These are phyloP conservation scores for Fusarium lyarnte DNA, from an alignment of 2,329 filamentous ascomycete genomes.

Conservation along the genomic window DNA sequence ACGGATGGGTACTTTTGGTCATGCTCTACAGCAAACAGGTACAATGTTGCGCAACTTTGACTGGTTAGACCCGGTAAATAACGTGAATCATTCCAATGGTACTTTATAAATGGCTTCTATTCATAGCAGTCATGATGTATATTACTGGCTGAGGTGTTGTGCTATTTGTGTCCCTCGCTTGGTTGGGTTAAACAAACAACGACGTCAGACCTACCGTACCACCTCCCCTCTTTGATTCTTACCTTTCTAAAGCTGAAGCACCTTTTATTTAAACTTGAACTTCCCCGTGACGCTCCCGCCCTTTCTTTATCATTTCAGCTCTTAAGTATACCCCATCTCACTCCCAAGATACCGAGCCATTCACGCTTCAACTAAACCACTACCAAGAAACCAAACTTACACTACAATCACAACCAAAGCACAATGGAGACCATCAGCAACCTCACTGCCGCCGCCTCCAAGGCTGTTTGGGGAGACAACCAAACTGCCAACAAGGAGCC, in stretches of 20 bases:
- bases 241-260: neutral
- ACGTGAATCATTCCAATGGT: neutral
- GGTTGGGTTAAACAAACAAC: slow-evolving; percentile 13
- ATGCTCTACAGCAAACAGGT: slow-evolving; percentile 3
- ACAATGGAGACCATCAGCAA: slow-evolving; percentile 73
- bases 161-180: slow-evolving; percentile 1
- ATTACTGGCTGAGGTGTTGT: neutral
- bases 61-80: neutral
- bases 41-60: neutral
- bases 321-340: slow-evolving; percentile 13
- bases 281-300: neutral
- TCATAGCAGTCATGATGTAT: slow-evolving; percentile 17
- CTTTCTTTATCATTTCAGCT: neutral
- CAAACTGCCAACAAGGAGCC: slow-evolving; percentile 65
- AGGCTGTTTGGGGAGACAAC: slow-evolving; percentile 57
- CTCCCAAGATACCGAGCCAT: slow-evolving; percentile 17
- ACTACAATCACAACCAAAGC: neutral
- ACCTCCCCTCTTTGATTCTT: slow-evolving; percentile 2
- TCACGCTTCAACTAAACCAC: neutral
- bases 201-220: slow-evolving; percentile 29
- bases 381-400: neutral
- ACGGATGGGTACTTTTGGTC: neutral
- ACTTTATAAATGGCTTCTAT: neutral
- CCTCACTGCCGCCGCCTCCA: slow-evolving; percentile 55
- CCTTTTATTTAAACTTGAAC: slow-evolving; percentile 33